Conservation (phyloP, 805 yeast species). For the Clavispora vitiphila region DNA sequence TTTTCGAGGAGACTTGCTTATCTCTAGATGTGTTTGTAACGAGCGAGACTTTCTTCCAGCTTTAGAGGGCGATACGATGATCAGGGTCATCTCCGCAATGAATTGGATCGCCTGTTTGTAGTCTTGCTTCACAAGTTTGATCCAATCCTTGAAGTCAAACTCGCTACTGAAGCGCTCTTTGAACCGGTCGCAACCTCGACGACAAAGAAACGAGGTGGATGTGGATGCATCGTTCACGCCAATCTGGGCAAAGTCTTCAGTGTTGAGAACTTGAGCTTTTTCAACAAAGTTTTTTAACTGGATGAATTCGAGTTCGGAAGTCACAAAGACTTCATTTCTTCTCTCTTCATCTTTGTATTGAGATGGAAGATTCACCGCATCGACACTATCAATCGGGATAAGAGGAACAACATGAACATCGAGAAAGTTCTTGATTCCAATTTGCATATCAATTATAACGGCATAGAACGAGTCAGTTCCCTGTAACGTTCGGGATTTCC, state of each 20-base stretch:
- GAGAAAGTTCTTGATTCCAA: conserved; percentile 46
- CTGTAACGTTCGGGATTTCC: conserved; percentile 11
- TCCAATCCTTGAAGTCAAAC: conserved; percentile 37
- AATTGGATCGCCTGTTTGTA: conserved; percentile 5
- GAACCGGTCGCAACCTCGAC: conserved; percentile 36
- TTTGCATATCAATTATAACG: conserved; percentile 45
- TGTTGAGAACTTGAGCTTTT: conserved; percentile 41
- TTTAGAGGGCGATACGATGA: conserved; percentile 14
- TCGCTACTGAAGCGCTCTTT: conserved; percentile 28
- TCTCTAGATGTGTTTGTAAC: conserved; percentile 4
- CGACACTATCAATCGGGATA: conserved; percentile 37
- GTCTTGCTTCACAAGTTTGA: conserved; percentile 14
- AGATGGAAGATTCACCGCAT: conserved; percentile 14
- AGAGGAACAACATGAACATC: conserved; percentile 48
- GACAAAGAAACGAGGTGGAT: conserved; percentile 32
- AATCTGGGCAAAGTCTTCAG: conserved; percentile 27
- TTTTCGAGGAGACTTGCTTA: conserved; percentile 3
- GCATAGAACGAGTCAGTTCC: conserved; percentile 33
- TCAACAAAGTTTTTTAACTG: conserved; percentile 38
- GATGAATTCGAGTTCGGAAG: conserved; percentile 46
- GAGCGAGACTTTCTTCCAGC: background rate
- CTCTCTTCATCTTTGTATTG: conserved; percentile 5
- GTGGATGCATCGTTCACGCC: conserved; percentile 31
- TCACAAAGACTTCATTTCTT: conserved; percentile 47
- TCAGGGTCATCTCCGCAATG: conserved; percentile 11